phyloP scores from a whole-genome alignment of 345 rosid genomes.

The Erucastrum elatum region DNA sequence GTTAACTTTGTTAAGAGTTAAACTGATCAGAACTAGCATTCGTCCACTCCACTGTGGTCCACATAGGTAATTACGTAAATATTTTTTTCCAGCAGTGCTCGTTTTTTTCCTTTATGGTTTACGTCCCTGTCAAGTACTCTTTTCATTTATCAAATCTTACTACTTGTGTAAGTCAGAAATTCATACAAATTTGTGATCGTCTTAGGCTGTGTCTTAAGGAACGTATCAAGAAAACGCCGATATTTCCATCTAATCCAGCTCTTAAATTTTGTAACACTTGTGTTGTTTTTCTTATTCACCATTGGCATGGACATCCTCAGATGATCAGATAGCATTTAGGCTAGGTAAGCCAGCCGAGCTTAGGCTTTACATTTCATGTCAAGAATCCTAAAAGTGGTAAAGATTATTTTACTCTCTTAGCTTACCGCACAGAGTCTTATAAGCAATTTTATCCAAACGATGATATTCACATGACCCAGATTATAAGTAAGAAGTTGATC shows the following conservation, averaged over 20 bases:
- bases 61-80: too few species aligned
- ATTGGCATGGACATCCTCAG: background rate
- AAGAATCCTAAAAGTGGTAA: too few species aligned
- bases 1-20: too few species aligned
- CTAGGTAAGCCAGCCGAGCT: background rate
- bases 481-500: background rate
- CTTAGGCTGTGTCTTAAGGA: background rate
- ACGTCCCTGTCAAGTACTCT: too few species aligned
- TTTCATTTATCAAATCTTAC: too few species aligned
- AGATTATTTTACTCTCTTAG: too few species aligned
- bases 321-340: background rate
- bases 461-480: background rate
- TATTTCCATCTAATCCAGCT: background rate
- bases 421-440: too few species aligned
- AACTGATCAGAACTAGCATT: too few species aligned
- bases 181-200: background rate
- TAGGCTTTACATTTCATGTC: background rate
- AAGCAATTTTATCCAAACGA: too few species aligned
- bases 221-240: background rate
- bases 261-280: background rate
- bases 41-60: too few species aligned
- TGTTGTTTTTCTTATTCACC: background rate
- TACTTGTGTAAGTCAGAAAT: background rate
- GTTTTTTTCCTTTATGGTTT: too few species aligned
- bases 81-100: too few species aligned